phyloP scores from a whole-genome alignment of 2,329 filamentous ascomycete species.

The Juglanconis juglandina region DNA sequence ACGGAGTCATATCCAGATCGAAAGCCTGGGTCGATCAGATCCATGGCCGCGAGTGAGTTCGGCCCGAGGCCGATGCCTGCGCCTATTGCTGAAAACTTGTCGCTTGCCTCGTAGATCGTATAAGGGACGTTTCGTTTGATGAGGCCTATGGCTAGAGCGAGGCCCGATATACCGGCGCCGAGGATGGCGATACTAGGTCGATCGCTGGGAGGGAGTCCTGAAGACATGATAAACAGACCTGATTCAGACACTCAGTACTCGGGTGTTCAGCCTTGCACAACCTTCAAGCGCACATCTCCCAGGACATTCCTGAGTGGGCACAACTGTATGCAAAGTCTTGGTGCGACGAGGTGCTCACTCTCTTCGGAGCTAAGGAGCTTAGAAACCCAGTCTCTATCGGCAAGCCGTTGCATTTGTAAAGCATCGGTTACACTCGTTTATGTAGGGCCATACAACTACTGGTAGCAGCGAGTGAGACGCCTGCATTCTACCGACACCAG shows the following conservation, averaged over 20 bases:
- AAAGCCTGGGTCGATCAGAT: slow-evolving; percentile 36
- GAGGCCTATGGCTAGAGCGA: slow-evolving; percentile 25
- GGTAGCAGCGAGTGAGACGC: too few species aligned
- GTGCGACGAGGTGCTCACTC: too few species aligned
- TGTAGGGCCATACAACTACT: too few species aligned
- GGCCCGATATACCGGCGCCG: slow-evolving; percentile 28
- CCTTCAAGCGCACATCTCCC: too few species aligned
- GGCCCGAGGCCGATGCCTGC: slow-evolving; percentile 36
- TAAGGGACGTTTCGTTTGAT: slow-evolving; percentile 25
- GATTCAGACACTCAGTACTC: not conserved
- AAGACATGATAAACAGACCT: not conserved
- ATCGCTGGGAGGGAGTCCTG: not conserved
- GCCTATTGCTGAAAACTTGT: slow-evolving; percentile 24
- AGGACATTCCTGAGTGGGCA: too few species aligned
- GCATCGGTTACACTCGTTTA: too few species aligned
- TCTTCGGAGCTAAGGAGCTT: too few species aligned
- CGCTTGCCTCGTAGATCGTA: slow-evolving; percentile 27
- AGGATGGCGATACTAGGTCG: slow-evolving; percentile 23
- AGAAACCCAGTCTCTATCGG: too few species aligned
- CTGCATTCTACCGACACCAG: too few species aligned
- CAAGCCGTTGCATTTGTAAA: too few species aligned
- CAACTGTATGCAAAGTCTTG: too few species aligned
- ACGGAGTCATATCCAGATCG: slow-evolving; percentile 35
- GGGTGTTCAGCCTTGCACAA: not conserved
- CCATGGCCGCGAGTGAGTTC: slow-evolving; percentile 37